These are phyloP conservation scores for Draba incana DNA, from an alignment of 345 rosid species.

Conservation along the genomic window DNA sequence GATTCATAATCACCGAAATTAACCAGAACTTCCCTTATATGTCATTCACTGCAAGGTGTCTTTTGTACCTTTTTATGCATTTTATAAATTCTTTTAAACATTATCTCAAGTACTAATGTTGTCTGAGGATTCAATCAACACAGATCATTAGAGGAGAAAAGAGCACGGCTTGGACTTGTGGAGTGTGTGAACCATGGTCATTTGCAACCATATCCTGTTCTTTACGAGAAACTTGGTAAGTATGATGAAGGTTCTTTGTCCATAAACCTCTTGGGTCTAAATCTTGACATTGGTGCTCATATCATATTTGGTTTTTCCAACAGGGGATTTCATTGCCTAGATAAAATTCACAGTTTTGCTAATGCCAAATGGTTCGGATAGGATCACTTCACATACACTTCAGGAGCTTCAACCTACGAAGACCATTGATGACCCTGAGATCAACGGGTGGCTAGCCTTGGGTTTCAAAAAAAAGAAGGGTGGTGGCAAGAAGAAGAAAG, in stretches of 20 bases:
- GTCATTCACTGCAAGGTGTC: conserved; percentile 91
- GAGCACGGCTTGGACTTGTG: conserved; percentile 89
- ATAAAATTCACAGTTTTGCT: conserved; percentile 88
- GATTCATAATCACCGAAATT: conserved; percentile 95
- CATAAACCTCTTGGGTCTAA: background rate
- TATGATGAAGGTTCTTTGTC: background rate
- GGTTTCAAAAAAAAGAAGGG: conserved; percentile 91
- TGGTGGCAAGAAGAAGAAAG: conserved; percentile 99
- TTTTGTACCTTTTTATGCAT: conserved; percentile 10
- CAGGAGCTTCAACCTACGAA: conserved; percentile 82
- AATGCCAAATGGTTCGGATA: conserved; percentile 97
- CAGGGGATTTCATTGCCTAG: conserved; percentile 90
- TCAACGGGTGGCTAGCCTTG: conserved; percentile 95
- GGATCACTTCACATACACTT: conserved; percentile 74
- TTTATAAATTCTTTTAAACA: background rate
- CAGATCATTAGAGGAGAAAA: conserved; percentile 97
- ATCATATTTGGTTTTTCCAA: background rate
- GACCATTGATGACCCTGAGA: conserved; percentile 83
- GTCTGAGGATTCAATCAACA: background rate
- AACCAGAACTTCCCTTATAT: conserved; percentile 74
- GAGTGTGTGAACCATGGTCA: conserved; percentile 98
- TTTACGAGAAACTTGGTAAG: conserved; percentile 92
- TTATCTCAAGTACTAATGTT: background rate
- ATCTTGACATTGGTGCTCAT: conserved; percentile 9
- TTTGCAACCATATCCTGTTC: conserved; percentile 94